Evolutionary conservation across 2,329 filamentous ascomycete species (phyloP).

Genomic region (Fusarium musae): DNA sequence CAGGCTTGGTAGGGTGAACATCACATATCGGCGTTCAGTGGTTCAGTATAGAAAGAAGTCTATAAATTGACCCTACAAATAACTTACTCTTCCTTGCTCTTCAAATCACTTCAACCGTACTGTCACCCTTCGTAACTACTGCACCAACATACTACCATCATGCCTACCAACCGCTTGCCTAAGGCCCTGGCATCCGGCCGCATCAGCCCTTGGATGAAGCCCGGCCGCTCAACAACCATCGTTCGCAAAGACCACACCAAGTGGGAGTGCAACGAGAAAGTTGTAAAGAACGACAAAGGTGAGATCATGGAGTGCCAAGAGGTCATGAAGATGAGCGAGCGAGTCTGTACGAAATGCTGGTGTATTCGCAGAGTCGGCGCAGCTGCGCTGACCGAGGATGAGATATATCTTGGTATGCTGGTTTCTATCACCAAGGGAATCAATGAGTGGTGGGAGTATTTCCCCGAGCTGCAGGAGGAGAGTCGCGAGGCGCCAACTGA

Average conservation of each 20-base stretch:
- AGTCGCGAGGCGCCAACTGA: neutral
- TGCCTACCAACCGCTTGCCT: too few relatives aligned
- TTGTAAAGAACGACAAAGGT: neutral
- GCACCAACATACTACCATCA: too few relatives aligned
- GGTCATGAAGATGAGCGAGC: neutral
- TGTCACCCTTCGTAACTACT: too few relatives aligned
- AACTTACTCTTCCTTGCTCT: accelerated
- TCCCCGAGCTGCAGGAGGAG: neutral
- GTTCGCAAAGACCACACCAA: neutral
- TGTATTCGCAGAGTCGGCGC: neutral
- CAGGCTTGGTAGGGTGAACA: neutral
- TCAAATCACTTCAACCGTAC: too few relatives aligned
- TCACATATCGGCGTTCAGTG: neutral
- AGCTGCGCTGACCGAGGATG: neutral
- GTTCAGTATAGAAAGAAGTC: neutral
- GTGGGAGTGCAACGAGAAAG: neutral
- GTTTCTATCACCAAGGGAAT: neutral
- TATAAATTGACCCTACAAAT: neutral
- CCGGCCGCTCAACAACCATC: too few relatives aligned
- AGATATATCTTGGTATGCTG: neutral
- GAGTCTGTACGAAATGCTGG: neutral
- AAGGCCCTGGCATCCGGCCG: too few relatives aligned
- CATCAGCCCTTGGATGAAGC: too few relatives aligned
- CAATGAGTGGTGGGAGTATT: neutral
- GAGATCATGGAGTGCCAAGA: neutral